Percentiles rank a stretch among this genome's conserved stretches.
These are phyloP conservation scores for Trebouxia sp. DNA, from an alignment of 139 green algal genomes.

Conservation along the genomic window DNA sequence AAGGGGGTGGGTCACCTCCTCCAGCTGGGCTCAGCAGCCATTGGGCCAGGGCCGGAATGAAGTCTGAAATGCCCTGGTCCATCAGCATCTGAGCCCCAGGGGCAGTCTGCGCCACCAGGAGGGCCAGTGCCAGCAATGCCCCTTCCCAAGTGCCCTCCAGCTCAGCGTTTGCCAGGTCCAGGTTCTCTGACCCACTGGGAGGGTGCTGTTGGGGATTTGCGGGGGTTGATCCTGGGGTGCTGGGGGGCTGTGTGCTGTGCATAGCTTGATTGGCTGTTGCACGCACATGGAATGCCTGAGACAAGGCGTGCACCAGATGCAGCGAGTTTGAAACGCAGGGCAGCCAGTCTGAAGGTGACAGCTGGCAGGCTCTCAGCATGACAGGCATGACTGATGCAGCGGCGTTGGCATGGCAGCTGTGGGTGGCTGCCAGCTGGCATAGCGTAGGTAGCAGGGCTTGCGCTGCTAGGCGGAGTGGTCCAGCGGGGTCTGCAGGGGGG, in stretches of 20 bases:
- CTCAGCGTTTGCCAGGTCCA: background rate
- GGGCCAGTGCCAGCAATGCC: background rate
- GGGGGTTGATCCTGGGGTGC: no score
- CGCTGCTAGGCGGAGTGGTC: background rate
- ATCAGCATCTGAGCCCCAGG: conserved; percentile 6
- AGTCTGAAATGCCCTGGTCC: background rate
- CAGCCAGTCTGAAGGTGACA: background rate
- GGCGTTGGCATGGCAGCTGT: background rate
- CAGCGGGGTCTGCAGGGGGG: background rate
- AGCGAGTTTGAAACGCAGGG: background rate
- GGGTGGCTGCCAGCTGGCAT: background rate
- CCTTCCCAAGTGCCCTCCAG: background rate
- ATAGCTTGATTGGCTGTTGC: background rate
- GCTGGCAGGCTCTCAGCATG: background rate
- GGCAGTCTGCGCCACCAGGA: background rate
- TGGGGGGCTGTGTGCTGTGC: no score
- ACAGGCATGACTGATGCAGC: background rate
- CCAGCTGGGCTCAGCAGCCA: background rate
- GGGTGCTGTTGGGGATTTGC: no score
- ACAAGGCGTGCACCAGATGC: conserved; percentile 1
- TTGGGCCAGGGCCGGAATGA: conserved; percentile 1
- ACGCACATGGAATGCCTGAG: background rate
- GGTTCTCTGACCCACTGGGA: background rate
- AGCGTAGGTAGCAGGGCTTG: background rate
- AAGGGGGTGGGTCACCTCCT: background rate